Percentiles rank a stretch among this genome's conserved stretches.
Evolutionary conservation across 108 stramenopile genomes (phyloP).

Genomic region (Cylindrotheca fusiformis): DNA sequence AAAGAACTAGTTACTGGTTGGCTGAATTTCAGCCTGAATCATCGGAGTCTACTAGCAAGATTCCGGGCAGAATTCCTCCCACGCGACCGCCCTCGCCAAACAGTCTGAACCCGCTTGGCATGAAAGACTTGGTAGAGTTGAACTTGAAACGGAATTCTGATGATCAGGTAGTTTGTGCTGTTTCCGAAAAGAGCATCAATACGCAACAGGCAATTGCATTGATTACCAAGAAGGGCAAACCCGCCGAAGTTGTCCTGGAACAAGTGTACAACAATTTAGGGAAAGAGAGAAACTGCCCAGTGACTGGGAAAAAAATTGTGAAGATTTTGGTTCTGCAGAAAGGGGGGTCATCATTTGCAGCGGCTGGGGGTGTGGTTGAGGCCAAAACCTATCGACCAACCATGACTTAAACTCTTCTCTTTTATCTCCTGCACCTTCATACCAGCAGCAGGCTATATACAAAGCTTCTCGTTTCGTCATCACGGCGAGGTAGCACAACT

Average conservation of each 20-base stretch:
- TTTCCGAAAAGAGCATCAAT: constrained; percentile 77
- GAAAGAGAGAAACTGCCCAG: constrained; percentile 56
- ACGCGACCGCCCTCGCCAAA: constrained; percentile 84
- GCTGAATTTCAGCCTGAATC: constrained; percentile 66
- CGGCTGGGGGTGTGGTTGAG: constrained; percentile 47
- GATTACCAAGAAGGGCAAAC: constrained; percentile 30
- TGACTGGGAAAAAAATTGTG: constrained; percentile 73
- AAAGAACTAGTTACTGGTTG: constrained; percentile 78
- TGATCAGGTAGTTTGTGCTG: constrained; percentile 54
- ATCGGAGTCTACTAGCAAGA: background rate
- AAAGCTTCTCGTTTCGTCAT: too few relatives aligned
- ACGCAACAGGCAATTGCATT: constrained; percentile 72
- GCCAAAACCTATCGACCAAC: constrained; percentile 76
- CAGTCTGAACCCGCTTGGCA: constrained; percentile 69
- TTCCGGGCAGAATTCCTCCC: constrained; percentile 42
- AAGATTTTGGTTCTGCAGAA: constrained; percentile 66
- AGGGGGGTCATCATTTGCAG: constrained; percentile 78
- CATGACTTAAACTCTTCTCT: too few relatives aligned
- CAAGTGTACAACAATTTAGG: constrained; percentile 58
- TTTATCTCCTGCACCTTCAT: too few relatives aligned
- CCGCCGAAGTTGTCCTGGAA: constrained; percentile 76
- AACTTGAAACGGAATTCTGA: constrained; percentile 34
- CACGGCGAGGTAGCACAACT: too few relatives aligned
- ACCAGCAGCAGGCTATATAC: too few relatives aligned
- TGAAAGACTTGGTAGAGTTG: constrained; percentile 78